Evolutionary conservation across 306 rosid species (phyloP).

Genomic region (Myrica gale): DNA sequence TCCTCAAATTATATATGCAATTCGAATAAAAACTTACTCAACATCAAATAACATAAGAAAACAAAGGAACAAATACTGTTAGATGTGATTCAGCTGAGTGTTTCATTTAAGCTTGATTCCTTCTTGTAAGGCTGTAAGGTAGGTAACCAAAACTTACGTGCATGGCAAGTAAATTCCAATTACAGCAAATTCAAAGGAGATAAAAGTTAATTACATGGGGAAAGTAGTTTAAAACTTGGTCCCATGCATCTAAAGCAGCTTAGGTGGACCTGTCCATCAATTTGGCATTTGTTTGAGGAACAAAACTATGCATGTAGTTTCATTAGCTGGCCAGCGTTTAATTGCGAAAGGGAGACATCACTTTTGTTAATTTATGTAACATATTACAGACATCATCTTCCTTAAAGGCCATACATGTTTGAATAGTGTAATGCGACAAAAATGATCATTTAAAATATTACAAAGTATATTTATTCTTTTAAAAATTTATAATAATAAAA

Average conservation of each 20-base stretch:
- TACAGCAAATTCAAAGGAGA: conserved; percentile 1
- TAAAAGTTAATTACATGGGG: background rate
- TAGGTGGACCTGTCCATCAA: conserved; percentile 17
- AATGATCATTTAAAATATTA: too few species aligned
- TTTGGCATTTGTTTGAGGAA: conserved; percentile 15
- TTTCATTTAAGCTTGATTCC: too few species aligned
- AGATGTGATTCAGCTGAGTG: background rate
- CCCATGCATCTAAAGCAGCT: conserved; percentile 6
- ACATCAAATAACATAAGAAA: background rate
- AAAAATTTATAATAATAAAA: too few species aligned
- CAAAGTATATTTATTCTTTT: too few species aligned
- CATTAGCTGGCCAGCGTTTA: conserved; percentile 19
- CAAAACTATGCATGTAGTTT: conserved; percentile 18
- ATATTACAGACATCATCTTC: conserved; percentile 20
- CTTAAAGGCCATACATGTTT: conserved; percentile 16
- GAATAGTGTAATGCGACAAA: too few species aligned
- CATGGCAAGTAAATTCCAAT: conserved; percentile 3
- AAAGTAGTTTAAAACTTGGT: background rate
- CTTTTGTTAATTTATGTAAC: conserved; percentile 20
- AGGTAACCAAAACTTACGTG: background rate
- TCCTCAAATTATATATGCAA: too few species aligned
- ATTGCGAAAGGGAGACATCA: conserved; percentile 8
- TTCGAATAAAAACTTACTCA: too few species aligned
- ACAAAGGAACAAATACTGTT: background rate
- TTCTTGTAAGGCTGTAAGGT: background rate